Evolutionary conservation across 371 early-diverging fungal species (phyloP), one percentile per base, ranked within the genome.

Genomic region (Mucor lusitanicus): DNA sequence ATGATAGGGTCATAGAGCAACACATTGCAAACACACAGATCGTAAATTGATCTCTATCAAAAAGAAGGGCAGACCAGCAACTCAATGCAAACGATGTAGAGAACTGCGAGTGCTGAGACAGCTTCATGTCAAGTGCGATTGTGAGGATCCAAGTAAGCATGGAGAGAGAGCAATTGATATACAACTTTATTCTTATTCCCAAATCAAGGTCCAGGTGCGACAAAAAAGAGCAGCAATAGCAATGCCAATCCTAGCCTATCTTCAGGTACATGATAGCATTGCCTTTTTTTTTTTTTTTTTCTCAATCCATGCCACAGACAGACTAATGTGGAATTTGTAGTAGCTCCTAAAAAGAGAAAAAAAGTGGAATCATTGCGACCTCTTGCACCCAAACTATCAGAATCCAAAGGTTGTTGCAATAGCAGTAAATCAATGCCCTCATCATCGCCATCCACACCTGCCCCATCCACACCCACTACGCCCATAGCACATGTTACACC

Each of bases 31-130:
- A 40, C 90, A 90, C 65, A 65, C 60, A 3, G 86, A 90, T 63
- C 88, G 94, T 32, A 83, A 82, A 46, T 76, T 92, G 35, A 71
- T 87, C 32, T 85, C 84, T 64, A 89, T 94, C 48, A 84, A 90
- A 64, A 87, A 85, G 73, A 92, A 91, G 75, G 94, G 94, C 50
- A 85, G 94, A 19, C 94, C 94, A 17, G 80, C 88, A 19, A 90
- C 91, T n/a, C 94, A 94, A 70, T 94, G 94, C 69, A 71, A 75
- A 37, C 85, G 85, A 59, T 94, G 94, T 72, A 83, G 88, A 69
- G 89, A 91, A 64, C 80, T 91, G 50, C 83, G 94, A 50, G 81
- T 85, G 58, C 84, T 88, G 5, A 80, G 90, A 54, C 92, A 91
- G 67, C 84, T 91, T 28, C 91, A 91, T 68, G 88, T 89, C 33